phyloP scores from a whole-genome alignment of 495 filamentous ascomycete species.

The Parathielavia appendiculata region DNA sequence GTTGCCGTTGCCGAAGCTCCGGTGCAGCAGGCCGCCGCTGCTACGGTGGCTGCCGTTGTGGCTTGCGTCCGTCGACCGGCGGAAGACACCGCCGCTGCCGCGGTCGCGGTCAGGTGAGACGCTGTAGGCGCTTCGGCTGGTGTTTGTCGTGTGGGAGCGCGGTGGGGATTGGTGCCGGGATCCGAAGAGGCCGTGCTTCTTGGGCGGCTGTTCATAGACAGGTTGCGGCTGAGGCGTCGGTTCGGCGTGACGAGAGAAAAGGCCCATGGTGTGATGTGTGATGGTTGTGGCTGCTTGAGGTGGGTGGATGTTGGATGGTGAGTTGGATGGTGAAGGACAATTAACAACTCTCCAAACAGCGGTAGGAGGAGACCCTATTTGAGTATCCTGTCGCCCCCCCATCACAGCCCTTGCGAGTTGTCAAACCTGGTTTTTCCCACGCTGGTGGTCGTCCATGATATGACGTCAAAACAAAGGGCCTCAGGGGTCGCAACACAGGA shows the following conservation, averaged over 20 bases:
- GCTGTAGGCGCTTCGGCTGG: conserved; percentile 28
- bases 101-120: conserved; percentile 17
- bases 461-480: conserved; percentile 32
- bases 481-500: conserved; percentile 8
- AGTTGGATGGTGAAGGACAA: not conserved
- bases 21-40: conserved; percentile 33
- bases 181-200: conserved; percentile 42
- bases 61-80: conserved; percentile 23
- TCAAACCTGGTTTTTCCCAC: conserved; percentile 30
- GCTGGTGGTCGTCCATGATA: conserved; percentile 19
- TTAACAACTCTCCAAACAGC: not conserved
- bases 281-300: not conserved
- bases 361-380: conserved; percentile 17
- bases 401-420: not conserved
- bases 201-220: conserved; percentile 29
- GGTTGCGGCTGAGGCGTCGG: conserved; percentile 31
- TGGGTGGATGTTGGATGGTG: not conserved
- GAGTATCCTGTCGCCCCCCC: conserved; percentile 6
- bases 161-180: conserved; percentile 42
- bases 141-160: conserved; percentile 29
- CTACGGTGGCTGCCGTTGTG: conserved; percentile 5
- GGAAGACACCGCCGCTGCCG: conserved; percentile 16
- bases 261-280: conserved; percentile 38
- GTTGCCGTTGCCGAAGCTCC: conserved; percentile 43
- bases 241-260: conserved; percentile 44